Evolutionary conservation across 2,329 filamentous ascomycete species (phyloP).

Genomic region (Fonsecaea multimorphosa): DNA sequence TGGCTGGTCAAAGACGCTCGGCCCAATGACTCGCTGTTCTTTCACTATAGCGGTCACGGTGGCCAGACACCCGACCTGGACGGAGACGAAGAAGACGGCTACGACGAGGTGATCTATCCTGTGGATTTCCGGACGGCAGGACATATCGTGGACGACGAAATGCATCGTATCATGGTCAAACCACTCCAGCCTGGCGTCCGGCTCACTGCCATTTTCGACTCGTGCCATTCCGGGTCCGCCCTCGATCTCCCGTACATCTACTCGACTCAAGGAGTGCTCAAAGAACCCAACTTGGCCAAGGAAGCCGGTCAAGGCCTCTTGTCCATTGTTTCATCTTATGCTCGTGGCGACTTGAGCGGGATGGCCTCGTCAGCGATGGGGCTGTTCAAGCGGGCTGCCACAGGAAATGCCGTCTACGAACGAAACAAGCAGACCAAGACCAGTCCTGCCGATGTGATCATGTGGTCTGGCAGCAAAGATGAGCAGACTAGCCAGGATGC

Average conservation of each 20-base stretch:
- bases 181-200: slow-evolving; percentile 82
- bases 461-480: slow-evolving; percentile 98
- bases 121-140: slow-evolving; percentile 73
- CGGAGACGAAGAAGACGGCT: slow-evolving; percentile 78
- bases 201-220: slow-evolving; percentile 71
- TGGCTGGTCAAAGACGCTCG: slow-evolving; percentile 94
- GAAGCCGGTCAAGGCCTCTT: slow-evolving; percentile 69
- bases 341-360: slow-evolving; percentile 79
- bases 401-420: slow-evolving; percentile 78
- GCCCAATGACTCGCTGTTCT: slow-evolving; percentile 93
- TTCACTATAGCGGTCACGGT: slow-evolving; percentile 84
- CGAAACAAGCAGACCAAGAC: slow-evolving; percentile 87
- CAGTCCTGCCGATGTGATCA: slow-evolving; percentile 91
- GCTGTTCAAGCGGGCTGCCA: slow-evolving; percentile 85
- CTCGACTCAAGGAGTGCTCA: slow-evolving; percentile 70
- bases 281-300: slow-evolving; percentile 71
- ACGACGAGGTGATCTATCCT: slow-evolving; percentile 79
- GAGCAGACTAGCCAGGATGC: slow-evolving; percentile 94
- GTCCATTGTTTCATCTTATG: slow-evolving; percentile 75
- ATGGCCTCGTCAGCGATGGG: slow-evolving; percentile 81
- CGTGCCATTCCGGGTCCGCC: slow-evolving; percentile 70
- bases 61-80: slow-evolving; percentile 76
- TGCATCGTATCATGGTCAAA: slow-evolving; percentile 77
- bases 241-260: slow-evolving; percentile 72
- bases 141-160: slow-evolving; percentile 79